Conservation (phyloP, 2,329 filamentous ascomycete species). For the Colletotrichum orchidophilum region DNA sequence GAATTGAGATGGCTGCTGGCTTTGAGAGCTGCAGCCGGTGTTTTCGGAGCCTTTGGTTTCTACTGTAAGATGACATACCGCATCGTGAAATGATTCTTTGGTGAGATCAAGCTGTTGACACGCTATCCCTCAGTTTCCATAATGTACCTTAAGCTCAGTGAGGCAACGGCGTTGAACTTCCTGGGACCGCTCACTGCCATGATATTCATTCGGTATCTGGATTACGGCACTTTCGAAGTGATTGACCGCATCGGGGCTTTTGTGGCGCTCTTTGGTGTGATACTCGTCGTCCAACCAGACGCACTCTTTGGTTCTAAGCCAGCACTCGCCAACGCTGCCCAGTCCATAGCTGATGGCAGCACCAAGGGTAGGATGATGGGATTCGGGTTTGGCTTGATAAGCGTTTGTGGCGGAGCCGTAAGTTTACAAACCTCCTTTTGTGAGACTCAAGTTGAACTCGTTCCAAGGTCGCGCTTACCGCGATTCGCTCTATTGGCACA, state of each 20-base stretch:
- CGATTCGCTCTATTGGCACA: conserved; percentile 16
- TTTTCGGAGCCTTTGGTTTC: conserved; percentile 17
- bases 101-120: neutral
- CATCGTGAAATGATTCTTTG: neutral
- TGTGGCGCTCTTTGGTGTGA: conserved; percentile 13
- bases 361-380: conserved; percentile 16
- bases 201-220: conserved; percentile 18
- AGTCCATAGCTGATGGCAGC: neutral
- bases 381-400: conserved; percentile 11
- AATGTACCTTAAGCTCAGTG: conserved; percentile 27
- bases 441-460: neutral
- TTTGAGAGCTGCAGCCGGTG: conserved; percentile 12
- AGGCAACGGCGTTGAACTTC: conserved; percentile 27
- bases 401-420: conserved; percentile 21
- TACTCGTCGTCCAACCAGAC: conserved; percentile 23
- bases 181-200: conserved; percentile 20
- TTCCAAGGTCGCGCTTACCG: conserved; percentile 7
- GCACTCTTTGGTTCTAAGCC: neutral
- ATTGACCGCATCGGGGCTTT: conserved; percentile 10
- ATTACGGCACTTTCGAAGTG: conserved; percentile 15
- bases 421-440: neutral
- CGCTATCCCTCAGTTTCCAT: conserved; percentile 2
- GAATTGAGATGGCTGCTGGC: conserved; percentile 13
- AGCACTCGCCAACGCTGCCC: neutral
- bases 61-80: conserved; percentile 9